Conservation (phyloP, 805 yeast species). For the Saccharomycopsis capsularis region DNA sequence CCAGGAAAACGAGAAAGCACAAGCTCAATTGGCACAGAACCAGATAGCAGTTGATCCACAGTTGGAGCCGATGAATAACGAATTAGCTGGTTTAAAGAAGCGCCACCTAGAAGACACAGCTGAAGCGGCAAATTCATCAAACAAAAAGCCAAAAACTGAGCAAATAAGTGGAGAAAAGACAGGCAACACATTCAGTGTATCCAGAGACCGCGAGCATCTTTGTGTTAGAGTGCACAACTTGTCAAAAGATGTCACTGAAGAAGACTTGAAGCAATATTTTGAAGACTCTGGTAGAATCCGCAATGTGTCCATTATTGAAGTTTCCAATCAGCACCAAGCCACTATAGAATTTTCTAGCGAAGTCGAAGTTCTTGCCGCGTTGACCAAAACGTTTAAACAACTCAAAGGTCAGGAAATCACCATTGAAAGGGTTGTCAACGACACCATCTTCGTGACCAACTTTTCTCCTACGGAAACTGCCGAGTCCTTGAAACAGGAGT, state of each 20-base stretch:
- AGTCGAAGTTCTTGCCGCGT: conserved; percentile 45
- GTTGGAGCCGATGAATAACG: too few relatives aligned
- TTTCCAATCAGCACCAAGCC: conserved; percentile 30
- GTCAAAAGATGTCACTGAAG: conserved; percentile 34
- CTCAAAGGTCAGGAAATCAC: conserved; percentile 37
- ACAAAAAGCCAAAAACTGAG: too few relatives aligned
- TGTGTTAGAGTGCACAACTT: conserved; percentile 50
- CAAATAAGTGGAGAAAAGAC: too few relatives aligned
- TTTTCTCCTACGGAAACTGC: conserved; percentile 51
- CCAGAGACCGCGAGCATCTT: conserved; percentile 54
- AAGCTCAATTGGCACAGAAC: neutral
- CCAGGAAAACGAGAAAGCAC: neutral
- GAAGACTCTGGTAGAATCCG: conserved; percentile 53
- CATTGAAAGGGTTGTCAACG: conserved; percentile 39
- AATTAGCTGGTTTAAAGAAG: too few relatives aligned
- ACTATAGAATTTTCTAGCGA: conserved; percentile 51
- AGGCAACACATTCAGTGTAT: too few relatives aligned
- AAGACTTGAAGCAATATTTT: conserved; percentile 39
- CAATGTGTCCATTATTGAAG: conserved; percentile 28
- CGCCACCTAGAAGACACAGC: too few relatives aligned
- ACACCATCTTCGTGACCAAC: conserved; percentile 68
- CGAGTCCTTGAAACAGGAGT: conserved; percentile 34
- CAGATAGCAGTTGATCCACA: too few relatives aligned
- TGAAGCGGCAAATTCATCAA: too few relatives aligned
- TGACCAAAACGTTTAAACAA: conserved; percentile 50